Evolutionary conservation across 805 yeast genomes (phyloP).

Genomic region (Candida andamanensis): DNA sequence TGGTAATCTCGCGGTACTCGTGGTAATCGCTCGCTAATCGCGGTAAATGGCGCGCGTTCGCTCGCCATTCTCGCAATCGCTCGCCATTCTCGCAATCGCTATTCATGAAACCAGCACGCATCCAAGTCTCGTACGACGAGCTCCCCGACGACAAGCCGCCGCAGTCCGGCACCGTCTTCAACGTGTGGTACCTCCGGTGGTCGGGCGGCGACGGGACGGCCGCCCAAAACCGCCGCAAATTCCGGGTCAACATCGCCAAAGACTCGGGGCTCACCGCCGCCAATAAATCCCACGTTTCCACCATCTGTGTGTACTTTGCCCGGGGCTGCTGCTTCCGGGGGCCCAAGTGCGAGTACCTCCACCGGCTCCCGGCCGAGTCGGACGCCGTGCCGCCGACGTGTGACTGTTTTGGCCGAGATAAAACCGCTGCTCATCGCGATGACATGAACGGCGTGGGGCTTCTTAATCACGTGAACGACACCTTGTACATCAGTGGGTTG

Average conservation of each 20-base stretch:
- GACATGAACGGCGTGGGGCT: slow-evolving; percentile 96
- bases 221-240: slow-evolving; percentile 45
- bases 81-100: background rate
- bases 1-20: too few relatives aligned
- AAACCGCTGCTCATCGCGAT: slow-evolving; percentile 73
- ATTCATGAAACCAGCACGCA: slow-evolving; percentile 49
- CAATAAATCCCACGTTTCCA: slow-evolving; percentile 41
- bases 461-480: slow-evolving; percentile 61
- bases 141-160: slow-evolving; percentile 63
- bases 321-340: slow-evolving; percentile 86
- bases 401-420: slow-evolving; percentile 93
- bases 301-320: slow-evolving; percentile 79
- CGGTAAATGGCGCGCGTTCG: too few relatives aligned
- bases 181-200: slow-evolving; percentile 89
- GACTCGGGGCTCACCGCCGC: slow-evolving; percentile 81
- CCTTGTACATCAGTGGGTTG: slow-evolving; percentile 68
- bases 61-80: background rate
- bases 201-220: slow-evolving; percentile 65
- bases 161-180: slow-evolving; percentile 75
- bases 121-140: slow-evolving; percentile 63
- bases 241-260: slow-evolving; percentile 49
- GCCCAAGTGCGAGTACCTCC: slow-evolving; percentile 67
- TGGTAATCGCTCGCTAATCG: too few relatives aligned
- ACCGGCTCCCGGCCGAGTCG: slow-evolving; percentile 59
- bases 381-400: slow-evolving; percentile 60